Evolutionary conservation across 768 basidiomycete genomes (phyloP).

Genomic region (Leccinum barrowsii): DNA sequence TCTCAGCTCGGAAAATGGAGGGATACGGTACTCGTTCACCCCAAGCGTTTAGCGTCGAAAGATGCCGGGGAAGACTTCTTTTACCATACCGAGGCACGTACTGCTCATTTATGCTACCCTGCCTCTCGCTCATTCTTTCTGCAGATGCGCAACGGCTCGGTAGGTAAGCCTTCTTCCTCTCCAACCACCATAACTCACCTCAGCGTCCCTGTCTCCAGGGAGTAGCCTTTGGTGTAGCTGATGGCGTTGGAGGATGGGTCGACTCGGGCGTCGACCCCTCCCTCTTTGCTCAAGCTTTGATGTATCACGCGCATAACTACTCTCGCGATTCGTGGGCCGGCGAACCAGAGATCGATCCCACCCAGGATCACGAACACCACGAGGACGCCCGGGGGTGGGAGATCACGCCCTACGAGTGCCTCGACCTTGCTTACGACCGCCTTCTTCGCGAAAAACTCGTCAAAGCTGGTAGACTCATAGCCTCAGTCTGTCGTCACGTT

Average conservation of each 20-base stretch:
- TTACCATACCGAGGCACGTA: conserved; percentile 64
- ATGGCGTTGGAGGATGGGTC: conserved; percentile 93
- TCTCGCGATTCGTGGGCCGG: conserved; percentile 74
- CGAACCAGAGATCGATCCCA: conserved; percentile 80
- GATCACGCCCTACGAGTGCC: conserved; percentile 64
- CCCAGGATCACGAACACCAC: conserved; percentile 60
- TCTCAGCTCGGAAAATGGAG: conserved; percentile 67
- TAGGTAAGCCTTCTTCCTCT: conserved; percentile 39
- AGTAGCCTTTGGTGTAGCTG: conserved; percentile 79
- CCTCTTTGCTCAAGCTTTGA: conserved; percentile 85
- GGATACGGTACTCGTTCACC: conserved; percentile 53
- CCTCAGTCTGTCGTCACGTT: conserved; percentile 15
- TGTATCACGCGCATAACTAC: conserved; percentile 81
- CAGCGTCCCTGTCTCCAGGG: conserved; percentile 44
- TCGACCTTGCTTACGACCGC: conserved; percentile 68
- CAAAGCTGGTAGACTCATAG: conserved; percentile 39
- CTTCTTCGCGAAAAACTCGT: conserved; percentile 66
- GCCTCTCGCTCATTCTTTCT: conserved; percentile 3
- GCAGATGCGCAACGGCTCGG: conserved; percentile 78
- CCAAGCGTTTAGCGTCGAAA: conserved; percentile 37
- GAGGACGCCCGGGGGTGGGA: conserved; percentile 66
- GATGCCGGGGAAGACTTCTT: conserved; percentile 61
- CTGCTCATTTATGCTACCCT: background rate
- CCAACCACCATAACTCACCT: conserved; percentile 21
- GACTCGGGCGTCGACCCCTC: conserved; percentile 82